Conservation (phyloP, 148 eudicot genomes). For the Silene latifolia region DNA sequence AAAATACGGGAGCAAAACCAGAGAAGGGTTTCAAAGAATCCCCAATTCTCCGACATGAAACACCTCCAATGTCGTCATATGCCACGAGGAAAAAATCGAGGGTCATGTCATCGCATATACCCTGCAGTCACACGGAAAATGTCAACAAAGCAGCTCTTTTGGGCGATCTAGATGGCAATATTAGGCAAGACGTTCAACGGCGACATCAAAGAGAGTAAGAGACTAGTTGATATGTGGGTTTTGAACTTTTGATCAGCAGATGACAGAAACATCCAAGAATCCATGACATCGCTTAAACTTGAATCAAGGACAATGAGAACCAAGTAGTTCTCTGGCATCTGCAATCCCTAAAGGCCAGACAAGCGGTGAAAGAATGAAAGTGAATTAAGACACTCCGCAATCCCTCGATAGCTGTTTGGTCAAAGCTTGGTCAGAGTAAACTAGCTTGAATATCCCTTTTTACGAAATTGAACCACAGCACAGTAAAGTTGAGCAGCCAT, state of each 20-base stretch:
- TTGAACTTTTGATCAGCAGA: background rate
- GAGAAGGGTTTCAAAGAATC: slow-evolving; percentile 57
- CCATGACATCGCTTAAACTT: background rate
- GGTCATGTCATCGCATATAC: slow-evolving; percentile 65
- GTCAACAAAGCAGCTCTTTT: slow-evolving; percentile 16
- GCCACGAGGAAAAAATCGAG: slow-evolving; percentile 76
- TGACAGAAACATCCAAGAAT: background rate
- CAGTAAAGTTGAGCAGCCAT: too few species aligned
- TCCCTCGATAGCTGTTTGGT: background rate
- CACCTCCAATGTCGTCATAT: slow-evolving; percentile 86
- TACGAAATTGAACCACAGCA: too few species aligned
- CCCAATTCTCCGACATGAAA: slow-evolving; percentile 77
- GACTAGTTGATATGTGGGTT: background rate
- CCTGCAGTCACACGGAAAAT: slow-evolving; percentile 49
- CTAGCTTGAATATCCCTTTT: too few species aligned
- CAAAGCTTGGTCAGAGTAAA: background rate
- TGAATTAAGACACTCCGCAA: background rate
- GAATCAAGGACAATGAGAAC: background rate
- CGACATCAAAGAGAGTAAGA: background rate
- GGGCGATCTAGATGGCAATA: background rate
- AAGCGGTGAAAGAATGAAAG: background rate
- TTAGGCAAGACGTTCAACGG: background rate
- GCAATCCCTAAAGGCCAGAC: background rate
- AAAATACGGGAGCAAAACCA: slow-evolving; percentile 66
- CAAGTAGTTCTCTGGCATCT: background rate